Evolutionary conservation across 257 asterid species (phyloP).

Genomic region (Rubia yunnanensis): DNA sequence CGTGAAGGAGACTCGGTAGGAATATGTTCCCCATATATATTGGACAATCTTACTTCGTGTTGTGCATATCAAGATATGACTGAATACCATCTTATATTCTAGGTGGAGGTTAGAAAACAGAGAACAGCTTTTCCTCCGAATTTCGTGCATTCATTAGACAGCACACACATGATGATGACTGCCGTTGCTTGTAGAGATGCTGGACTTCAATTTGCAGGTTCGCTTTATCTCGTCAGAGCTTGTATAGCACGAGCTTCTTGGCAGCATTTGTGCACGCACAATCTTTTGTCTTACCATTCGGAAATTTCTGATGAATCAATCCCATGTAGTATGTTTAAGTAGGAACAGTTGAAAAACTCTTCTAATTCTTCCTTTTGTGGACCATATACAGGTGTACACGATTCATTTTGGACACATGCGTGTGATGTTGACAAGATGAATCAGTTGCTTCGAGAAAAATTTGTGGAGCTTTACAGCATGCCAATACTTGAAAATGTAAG

Average conservation of each 20-base stretch:
- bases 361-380: not conserved
- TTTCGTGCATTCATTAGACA: slow-evolving; percentile 91
- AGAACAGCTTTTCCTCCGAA: slow-evolving; percentile 96
- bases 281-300: not conserved
- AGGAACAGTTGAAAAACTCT: not conserved
- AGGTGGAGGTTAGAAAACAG: slow-evolving; percentile 86
- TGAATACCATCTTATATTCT: slow-evolving; percentile 9
- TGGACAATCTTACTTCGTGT: too few relatives aligned
- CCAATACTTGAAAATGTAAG: slow-evolving; percentile 93
- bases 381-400: slow-evolving; percentile 70
- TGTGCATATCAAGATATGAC: slow-evolving; percentile 3
- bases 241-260: not conserved
- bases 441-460: slow-evolving; percentile 64
- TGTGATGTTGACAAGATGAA: slow-evolving; percentile 90
- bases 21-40: slow-evolving; percentile 6
- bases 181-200: slow-evolving; percentile 91
- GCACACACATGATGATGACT: slow-evolving; percentile 99
- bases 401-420: slow-evolving; percentile 96
- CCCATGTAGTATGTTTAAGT: not conserved
- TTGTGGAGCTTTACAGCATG: slow-evolving; percentile 72
- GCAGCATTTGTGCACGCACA: not conserved
- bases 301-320: not conserved
- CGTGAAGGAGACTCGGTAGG: slow-evolving; percentile 68
- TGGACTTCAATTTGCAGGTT: slow-evolving; percentile 85
- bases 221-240: slow-evolving; percentile 4